phyloP scores from a whole-genome alignment of 495 filamentous ascomycete species.

The Aeminium ludgeri region DNA sequence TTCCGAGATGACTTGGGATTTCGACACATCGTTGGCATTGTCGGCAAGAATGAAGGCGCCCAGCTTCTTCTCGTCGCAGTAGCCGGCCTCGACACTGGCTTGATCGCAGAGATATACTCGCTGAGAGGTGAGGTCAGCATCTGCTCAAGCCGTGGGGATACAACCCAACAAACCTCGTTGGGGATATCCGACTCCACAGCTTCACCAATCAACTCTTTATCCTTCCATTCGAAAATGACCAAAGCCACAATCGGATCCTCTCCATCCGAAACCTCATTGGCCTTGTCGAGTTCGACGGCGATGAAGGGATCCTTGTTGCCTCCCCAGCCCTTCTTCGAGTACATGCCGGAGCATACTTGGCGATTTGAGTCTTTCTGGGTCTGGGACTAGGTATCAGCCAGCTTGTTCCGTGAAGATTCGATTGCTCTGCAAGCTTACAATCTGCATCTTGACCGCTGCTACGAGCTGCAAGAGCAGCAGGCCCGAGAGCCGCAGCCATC shows the following conservation, averaged over 20 bases:
- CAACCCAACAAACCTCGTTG: background rate
- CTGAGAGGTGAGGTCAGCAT: background rate
- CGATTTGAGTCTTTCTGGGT: constrained; percentile 57
- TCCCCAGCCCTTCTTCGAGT: constrained; percentile 77
- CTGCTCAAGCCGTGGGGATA: background rate
- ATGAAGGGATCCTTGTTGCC: constrained; percentile 81
- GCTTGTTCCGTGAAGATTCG: background rate
- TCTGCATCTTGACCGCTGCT: constrained; percentile 7
- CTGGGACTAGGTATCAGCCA: constrained; percentile 25
- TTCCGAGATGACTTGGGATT: constrained; percentile 55
- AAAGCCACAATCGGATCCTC: constrained; percentile 63
- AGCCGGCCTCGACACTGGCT: constrained; percentile 41
- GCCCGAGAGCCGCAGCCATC: constrained; percentile 5
- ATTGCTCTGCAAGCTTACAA: background rate
- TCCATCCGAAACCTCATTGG: constrained; percentile 18
- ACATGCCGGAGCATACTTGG: constrained; percentile 95
- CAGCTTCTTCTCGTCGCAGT: constrained; percentile 56
- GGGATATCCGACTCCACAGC: constrained; percentile 7
- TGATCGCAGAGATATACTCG: constrained; percentile 57
- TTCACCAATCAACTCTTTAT: constrained; percentile 59
- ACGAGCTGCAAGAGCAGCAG: constrained; percentile 12
- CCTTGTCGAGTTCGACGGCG: constrained; percentile 58
- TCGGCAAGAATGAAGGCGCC: constrained; percentile 71
- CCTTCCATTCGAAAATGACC: constrained; percentile 86
- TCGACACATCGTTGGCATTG: constrained; percentile 51